Base-by-base conservation (phyloP, 2,329 filamentous ascomycete genomes). In the Trichoderma aggressivum region DNA sequence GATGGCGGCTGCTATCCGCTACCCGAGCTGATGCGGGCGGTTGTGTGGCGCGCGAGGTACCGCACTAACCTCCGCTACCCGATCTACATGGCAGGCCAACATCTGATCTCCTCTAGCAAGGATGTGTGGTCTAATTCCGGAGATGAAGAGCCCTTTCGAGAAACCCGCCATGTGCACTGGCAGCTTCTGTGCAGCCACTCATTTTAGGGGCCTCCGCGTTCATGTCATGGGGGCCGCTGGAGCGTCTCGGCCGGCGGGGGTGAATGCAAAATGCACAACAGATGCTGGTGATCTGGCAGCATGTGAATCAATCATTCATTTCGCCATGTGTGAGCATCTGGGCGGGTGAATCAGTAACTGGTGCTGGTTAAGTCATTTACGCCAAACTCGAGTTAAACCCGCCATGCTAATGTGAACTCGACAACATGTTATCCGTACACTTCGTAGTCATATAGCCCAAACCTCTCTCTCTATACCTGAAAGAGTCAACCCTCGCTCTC, bases 131-230 rank as follows among this genome's bases (percentile, higher is more conserved):
- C 58, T n/a, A 71, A 70, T 56, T 26, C 58, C 71, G 71, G 71
- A 72, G 68, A 72, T 72, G 71, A 72, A 53, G 68, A 73, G 61
- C 70, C 64, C 21, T 53, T 71, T 71, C 43, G 70, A 71, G 63
- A 67, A 64, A 34, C 55, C 55, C 26, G 65, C 65, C 14, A 72
- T 55, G 63, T 62, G 62, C 56, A 65, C 7, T 26, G 47, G 65
- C n/a, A 47, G 39, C 43, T 68, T 61, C n/a, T 32, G 39, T 63
- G 69, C 55, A 39, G 34, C 60, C 30, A 26, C 30, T 66, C 50
- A 70, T 70, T 70, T 70, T 36, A 56, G 53, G 58, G 21, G 28
- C 26, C 24, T 12, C 28, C 34, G 47, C 58, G 59, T n/a, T 63
- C 43, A 60, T 59, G 30, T 30, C 36, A 39, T 16, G n/a, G 59